Evolutionary conservation across 305 asterid species (phyloP).

Genomic region (Plantago lanceolata): DNA sequence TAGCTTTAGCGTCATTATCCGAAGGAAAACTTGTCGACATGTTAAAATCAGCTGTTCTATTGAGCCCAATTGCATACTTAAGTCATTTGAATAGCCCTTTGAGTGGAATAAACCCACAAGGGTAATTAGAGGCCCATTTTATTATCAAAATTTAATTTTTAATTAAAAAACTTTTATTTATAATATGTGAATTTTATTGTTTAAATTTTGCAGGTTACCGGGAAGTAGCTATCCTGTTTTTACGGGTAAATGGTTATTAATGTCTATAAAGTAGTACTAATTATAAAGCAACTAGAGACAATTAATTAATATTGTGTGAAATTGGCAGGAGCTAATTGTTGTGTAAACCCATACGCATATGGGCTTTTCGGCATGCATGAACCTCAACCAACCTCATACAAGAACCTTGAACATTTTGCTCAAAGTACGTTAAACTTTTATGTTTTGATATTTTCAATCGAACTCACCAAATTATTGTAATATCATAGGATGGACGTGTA

Average conservation of each 20-base stretch:
- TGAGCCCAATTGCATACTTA: conserved; percentile 81
- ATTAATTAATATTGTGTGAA: neutral
- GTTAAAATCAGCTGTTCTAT: conserved; percentile 67
- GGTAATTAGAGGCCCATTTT: conserved; percentile 39
- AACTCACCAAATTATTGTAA: no score
- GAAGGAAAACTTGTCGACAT: conserved; percentile 65
- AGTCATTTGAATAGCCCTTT: conserved; percentile 44
- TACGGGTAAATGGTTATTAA: neutral
- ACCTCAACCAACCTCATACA: conserved; percentile 80
- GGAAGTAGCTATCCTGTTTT: conserved; percentile 23
- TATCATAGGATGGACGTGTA: neutral
- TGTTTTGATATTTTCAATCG: neutral
- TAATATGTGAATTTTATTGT: neutral
- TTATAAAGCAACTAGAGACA: neutral
- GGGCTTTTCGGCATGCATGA: conserved; percentile 52
- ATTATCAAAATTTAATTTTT: no score
- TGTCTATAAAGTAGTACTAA: neutral
- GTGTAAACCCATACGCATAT: conserved; percentile 57
- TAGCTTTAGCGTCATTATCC: conserved; percentile 73
- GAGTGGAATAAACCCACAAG: conserved; percentile 51
- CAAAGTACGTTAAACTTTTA: conserved; percentile 52
- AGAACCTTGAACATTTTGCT: conserved; percentile 76
- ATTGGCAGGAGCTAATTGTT: conserved; percentile 61
- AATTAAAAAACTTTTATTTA: no score
- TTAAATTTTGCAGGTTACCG: conserved; percentile 31